Conservation (phyloP, 148 eudicot species). For the Talinum fruticosum region DNA sequence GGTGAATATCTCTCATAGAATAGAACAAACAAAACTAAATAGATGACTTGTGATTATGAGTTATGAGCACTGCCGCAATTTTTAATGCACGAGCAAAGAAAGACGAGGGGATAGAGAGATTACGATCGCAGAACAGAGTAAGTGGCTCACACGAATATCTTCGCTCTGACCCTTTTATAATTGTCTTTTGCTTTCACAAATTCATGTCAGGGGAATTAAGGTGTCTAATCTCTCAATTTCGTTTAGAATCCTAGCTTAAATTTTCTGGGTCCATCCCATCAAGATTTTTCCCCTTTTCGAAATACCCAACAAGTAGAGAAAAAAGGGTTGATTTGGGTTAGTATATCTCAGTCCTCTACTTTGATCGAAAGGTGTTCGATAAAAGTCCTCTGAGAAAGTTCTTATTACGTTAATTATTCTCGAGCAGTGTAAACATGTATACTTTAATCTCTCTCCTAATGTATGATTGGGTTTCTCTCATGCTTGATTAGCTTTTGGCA, state of each 20-base stretch:
- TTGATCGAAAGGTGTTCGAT: slow-evolving; percentile 1
- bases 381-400: slow-evolving; percentile 8
- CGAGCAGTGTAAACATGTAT: neutral
- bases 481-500: neutral
- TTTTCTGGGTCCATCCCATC: slow-evolving; percentile 6
- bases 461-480: neutral
- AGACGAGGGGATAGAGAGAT: neutral
- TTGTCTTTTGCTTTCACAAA: neutral
- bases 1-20: no score
- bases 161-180: slow-evolving; percentile 13
- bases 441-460: neutral
- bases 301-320: neutral
- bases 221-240: neutral
- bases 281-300: neutral
- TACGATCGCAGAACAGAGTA: neutral
- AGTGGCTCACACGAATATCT: slow-evolving; percentile 25
- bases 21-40: no score
- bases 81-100: neutral
- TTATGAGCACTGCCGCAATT: no score
- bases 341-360: neutral
- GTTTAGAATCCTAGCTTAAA: neutral
- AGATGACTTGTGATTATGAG: no score
- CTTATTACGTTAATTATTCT: no score
- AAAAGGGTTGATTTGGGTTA: neutral
- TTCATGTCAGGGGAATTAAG: neutral